Evolutionary conservation across 208 protist genomes (phyloP), one percentile per base, ranked within the genome.

Genomic region (Crithidia sp.): DNA sequence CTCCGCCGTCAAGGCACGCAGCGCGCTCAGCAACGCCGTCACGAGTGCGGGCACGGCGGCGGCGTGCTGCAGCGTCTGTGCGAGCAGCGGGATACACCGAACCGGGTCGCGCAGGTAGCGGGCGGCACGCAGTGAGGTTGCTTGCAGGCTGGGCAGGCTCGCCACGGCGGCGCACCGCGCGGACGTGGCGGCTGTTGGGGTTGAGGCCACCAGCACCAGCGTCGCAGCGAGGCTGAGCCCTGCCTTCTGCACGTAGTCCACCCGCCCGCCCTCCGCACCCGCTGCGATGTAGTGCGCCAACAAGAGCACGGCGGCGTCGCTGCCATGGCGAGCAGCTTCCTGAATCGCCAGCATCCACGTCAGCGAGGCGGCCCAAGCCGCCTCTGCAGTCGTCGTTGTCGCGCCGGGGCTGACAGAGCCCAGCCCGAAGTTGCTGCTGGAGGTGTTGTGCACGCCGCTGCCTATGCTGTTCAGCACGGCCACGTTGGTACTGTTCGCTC

Each of bases 161-260:
- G 77, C 59, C n/a, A 92, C 66, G 40, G 81, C 75, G 16, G 62
- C 65, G 50, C 70, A 65, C 16, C 67, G 63, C 82, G 81, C 16
- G 50, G 63, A 58, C 50, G 28, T 37, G 19, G 66, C 39, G 36
- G 85, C 62, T 0, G 39, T 45, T 13, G 59, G 62, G 57, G 74
- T 81, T 2, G 84, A 87, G 6, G 83, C 82, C 41, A 93, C 60
- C 7, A 87, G 58, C 49, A 93, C 76, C 56, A 90, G 68, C 8
- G 86, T 85, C 12, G 85, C 81, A 7, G 81, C 74, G 44, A 95
- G 79, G 39, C 85, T 87, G 28, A 82, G 74, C 9, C 85, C 87
- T 0, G 79, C 76, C 47, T 82, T 78, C 5, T 79, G 75, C 19
- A 94, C 67, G 65, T 76, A 83, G 47, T 78, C 71, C 6, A 61